Evolutionary conservation across 345 rosid species (phyloP), one percentile per base, ranked within the genome.

Genomic region (Psidium friedrichsthalianum): DNA sequence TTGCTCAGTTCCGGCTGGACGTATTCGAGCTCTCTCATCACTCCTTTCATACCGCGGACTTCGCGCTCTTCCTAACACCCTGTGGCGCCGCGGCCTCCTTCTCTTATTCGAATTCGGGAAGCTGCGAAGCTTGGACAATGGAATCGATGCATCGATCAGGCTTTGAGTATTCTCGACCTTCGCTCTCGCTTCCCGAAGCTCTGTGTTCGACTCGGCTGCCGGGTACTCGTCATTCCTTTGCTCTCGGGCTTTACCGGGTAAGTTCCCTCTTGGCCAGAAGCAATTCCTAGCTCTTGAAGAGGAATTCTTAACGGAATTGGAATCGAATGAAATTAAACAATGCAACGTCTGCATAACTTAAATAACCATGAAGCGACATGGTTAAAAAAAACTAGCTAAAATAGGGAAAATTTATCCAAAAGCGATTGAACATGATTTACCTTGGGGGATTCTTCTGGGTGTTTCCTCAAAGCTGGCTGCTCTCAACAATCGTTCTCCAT

Each of bases 1-100:
- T 88, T 94, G 69, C 95, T 93, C 86, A 96, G 53, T 87, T 95
- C 96, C 88, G 89, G 93, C 85, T 95, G 94, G 87, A 93, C 91
- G 57, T 51, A 16, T 84, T 93, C 96, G 86, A 94, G 78, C 82
- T 96, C 95, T 74, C 87, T 89, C 91, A 85, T 88, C 56, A 91
- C 92, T 86, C 87, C 89, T 57, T 27, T 27, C 90, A 55, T 93
- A 90, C 42, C 15, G 82, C n/a, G 86, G 83, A 81, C 85, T 86
- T 56, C 64, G 86, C 87, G 18, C 9, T 25, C 44, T 85, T 88
- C 82, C 49, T 22, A 11, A 11, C 56, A 83, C 86, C 76, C 58
- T 86, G 87, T 16, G 49, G 86, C 83, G 84, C 86, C 83, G 69
- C 18, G 88, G 83, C 85, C 84, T 87, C 74, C 83, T 87, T 64